Evolutionary conservation across 345 rosid genomes (phyloP).

Genomic region (Noccaea bulbosa): DNA sequence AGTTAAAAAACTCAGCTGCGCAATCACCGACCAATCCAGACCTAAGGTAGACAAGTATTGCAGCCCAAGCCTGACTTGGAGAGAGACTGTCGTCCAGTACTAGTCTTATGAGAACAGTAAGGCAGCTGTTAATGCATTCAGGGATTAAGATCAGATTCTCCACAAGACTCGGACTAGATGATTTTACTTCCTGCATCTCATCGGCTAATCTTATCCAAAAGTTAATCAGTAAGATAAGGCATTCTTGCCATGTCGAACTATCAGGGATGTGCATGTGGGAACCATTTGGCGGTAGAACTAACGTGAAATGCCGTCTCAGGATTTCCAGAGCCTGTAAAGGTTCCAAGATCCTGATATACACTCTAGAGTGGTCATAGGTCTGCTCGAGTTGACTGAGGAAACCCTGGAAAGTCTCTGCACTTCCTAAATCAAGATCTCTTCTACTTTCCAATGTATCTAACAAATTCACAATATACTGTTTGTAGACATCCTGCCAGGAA

Average conservation of each 20-base stretch:
- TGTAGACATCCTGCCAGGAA: slow-evolving; percentile 73
- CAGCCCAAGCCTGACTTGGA: slow-evolving; percentile 91
- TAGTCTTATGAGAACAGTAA: slow-evolving; percentile 69
- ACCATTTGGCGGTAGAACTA: slow-evolving; percentile 53
- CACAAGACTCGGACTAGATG: slow-evolving; percentile 40
- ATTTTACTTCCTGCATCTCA: slow-evolving; percentile 71
- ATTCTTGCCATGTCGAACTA: slow-evolving; percentile 90
- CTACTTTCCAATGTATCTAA: slow-evolving; percentile 57
- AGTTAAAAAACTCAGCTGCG: slow-evolving; percentile 51
- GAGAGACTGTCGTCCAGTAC: slow-evolving; percentile 87
- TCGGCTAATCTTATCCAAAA: slow-evolving; percentile 78
- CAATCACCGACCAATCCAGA: slow-evolving; percentile 59
- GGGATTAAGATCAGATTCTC: slow-evolving; percentile 55
- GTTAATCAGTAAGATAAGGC: slow-evolving; percentile 74
- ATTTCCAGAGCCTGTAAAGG: slow-evolving; percentile 68
- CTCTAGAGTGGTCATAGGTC: slow-evolving; percentile 58
- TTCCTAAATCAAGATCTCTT: slow-evolving; percentile 53
- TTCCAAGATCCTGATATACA: slow-evolving; percentile 62
- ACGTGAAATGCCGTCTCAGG: slow-evolving; percentile 59
- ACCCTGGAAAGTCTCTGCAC: slow-evolving; percentile 71
- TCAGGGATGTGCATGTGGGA: slow-evolving; percentile 63
- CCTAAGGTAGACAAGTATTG: slow-evolving; percentile 55
- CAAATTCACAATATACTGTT: slow-evolving; percentile 57
- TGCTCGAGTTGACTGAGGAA: slow-evolving; percentile 67
- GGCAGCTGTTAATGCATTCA: slow-evolving; percentile 59